A percentile compares a stretch with the other conserved stretches of the same genome.
phyloP scores from a whole-genome alignment of 163 green algal genomes.

The Chlorella variabilis region DNA sequence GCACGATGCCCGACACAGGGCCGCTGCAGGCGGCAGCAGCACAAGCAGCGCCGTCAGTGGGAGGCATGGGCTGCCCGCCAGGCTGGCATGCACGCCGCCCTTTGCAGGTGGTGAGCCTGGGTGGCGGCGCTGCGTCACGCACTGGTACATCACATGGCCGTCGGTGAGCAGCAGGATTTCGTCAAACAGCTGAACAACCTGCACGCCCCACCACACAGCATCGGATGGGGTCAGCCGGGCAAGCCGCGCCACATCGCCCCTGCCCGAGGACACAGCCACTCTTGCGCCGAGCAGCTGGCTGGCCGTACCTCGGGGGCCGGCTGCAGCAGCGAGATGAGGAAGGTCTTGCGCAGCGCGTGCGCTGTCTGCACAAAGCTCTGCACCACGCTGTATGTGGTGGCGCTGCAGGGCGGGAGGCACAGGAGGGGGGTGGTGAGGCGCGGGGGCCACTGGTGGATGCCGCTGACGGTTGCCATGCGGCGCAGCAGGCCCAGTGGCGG shows the following conservation, averaged over 20 bases:
- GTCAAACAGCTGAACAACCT: constrained; percentile 72
- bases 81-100: background rate
- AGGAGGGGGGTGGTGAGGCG: background rate
- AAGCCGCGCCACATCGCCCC: too few relatives aligned
- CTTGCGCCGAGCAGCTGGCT: too few relatives aligned
- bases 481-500: too few relatives aligned
- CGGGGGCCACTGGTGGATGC: too few relatives aligned
- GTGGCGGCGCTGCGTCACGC: background rate
- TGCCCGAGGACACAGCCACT: too few relatives aligned
- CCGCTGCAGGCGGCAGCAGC: constrained; percentile 41
- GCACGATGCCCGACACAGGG: constrained; percentile 51
- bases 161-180: constrained; percentile 76
- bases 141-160: constrained; percentile 73
- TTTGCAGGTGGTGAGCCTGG: too few relatives aligned
- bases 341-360: constrained; percentile 51
- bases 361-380: constrained; percentile 31
- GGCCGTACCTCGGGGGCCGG: constrained; percentile 63
- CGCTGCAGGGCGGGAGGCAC: constrained; percentile 12
- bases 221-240: too few relatives aligned
- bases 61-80: background rate
- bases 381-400: constrained; percentile 63
- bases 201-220: too few relatives aligned
- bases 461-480: too few relatives aligned
- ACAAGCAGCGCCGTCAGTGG: background rate
- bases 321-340: constrained; percentile 69